Conservation (phyloP, 2,329 filamentous ascomycete genomes). For the Sporothrix variecibatus region DNA sequence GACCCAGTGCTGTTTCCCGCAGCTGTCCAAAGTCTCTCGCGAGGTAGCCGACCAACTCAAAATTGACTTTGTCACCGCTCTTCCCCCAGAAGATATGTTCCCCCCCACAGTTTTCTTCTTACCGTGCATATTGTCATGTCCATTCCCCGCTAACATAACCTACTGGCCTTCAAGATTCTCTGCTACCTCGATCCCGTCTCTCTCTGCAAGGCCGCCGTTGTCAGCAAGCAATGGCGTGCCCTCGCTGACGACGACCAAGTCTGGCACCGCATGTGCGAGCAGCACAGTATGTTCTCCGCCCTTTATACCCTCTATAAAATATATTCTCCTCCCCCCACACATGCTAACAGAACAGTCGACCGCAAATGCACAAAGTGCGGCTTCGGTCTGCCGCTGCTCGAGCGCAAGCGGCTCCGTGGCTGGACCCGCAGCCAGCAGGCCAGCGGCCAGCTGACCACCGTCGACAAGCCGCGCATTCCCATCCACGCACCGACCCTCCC, state of each 20-base stretch:
- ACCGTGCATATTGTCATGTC: neutral
- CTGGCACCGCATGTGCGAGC: conserved; percentile 98
- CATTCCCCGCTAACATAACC: conserved; percentile 1
- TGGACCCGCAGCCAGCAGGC: conserved; percentile 81
- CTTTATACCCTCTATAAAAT: neutral
- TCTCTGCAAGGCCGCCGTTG: conserved; percentile 92
- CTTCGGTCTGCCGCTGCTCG: conserved; percentile 87
- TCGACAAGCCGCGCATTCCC: conserved; percentile 32
- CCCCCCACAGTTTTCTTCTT: neutral
- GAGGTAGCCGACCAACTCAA: conserved; percentile 93
- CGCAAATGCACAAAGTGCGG: conserved; percentile 93
- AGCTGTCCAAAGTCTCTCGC: conserved; percentile 88
- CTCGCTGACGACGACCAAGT: conserved; percentile 97
- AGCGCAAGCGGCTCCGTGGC: conserved; percentile 82
- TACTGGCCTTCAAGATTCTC: conserved; percentile 85
- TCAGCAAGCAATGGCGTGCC: conserved; percentile 82
- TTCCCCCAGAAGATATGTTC: conserved; percentile 68
- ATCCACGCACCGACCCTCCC: conserved; percentile 37
- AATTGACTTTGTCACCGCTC: conserved; percentile 90
- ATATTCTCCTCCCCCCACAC: neutral
- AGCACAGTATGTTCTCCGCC: conserved; percentile 55
- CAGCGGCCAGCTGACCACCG: conserved; percentile 39
- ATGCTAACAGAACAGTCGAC: conserved; percentile 53
- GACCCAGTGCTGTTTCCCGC: conserved; percentile 95
- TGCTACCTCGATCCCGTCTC: conserved; percentile 92